These are phyloP conservation scores for Beauveria sp. DNA, from an alignment of 2,329 filamentous ascomycete species.

Conservation along the genomic window DNA sequence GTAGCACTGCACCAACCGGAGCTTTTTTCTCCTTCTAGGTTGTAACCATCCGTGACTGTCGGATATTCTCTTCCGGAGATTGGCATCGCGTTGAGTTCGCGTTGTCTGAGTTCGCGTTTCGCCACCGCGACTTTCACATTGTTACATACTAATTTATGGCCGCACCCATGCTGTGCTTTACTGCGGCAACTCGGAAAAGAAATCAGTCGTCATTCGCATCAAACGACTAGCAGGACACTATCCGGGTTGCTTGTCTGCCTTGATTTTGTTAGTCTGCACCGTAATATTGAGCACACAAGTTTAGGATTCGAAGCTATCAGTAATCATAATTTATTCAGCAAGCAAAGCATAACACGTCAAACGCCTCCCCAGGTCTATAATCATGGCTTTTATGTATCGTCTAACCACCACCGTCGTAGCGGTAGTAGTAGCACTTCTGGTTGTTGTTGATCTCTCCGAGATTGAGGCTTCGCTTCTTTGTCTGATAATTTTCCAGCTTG, in stretches of 20 bases:
- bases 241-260: too few species aligned
- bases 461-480: constrained; percentile 58
- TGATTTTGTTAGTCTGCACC: too few species aligned
- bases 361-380: constrained; percentile 8
- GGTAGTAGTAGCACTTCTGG: constrained; percentile 57
- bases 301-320: background rate
- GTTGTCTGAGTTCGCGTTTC: background rate
- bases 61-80: background rate
- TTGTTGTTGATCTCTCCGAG: constrained; percentile 68
- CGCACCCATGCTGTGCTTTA: too few species aligned
- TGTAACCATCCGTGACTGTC: background rate
- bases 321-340: background rate
- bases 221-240: too few species aligned
- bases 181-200: background rate
- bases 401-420: constrained; percentile 37
- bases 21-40: too few species aligned
- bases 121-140: background rate
- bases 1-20: background rate
- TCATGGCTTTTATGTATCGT: constrained; percentile 5
- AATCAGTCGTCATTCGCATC: background rate
- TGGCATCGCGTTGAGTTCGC: background rate
- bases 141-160: too few species aligned
- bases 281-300: background rate
- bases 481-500: constrained; percentile 54
- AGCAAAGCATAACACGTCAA: constrained; percentile 1